phyloP scores from a whole-genome alignment of 106 monocot genomes.

The Dendrobium officinale region DNA sequence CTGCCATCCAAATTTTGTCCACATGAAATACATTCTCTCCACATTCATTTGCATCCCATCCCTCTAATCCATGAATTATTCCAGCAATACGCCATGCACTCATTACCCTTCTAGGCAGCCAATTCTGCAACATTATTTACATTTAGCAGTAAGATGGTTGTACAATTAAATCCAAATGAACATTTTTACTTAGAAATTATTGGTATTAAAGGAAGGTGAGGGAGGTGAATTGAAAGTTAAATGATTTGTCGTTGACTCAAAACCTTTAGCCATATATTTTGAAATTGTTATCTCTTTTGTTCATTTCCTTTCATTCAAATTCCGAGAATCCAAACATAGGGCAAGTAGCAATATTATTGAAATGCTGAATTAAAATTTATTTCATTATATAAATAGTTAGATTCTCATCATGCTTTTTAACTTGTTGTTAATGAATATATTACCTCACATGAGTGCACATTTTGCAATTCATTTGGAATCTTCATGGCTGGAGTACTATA shows the following conservation, averaged over 20 bases:
- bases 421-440: background rate
- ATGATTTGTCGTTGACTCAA: background rate
- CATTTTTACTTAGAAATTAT: background rate
- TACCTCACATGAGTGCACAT: constrained; percentile 85
- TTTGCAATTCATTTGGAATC: constrained; percentile 45
- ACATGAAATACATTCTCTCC: constrained; percentile 25
- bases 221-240: background rate
- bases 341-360: background rate
- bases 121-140: constrained; percentile 6
- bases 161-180: background rate
- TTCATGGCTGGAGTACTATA: constrained; percentile 70
- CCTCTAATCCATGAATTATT: constrained; percentile 54
- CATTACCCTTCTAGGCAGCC: constrained; percentile 57
- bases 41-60: constrained; percentile 39
- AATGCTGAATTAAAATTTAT: no score
- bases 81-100: constrained; percentile 55
- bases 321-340: background rate
- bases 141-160: background rate
- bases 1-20: constrained; percentile 39
- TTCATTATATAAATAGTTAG: no score
- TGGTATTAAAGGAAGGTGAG: background rate
- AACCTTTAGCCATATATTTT: background rate
- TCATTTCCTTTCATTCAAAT: background rate
- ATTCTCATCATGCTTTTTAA: no score
- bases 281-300: no score